Evolutionary conservation across 2,329 filamentous ascomycete genomes (phyloP).

Genomic region (Penicillium janthinellum): DNA sequence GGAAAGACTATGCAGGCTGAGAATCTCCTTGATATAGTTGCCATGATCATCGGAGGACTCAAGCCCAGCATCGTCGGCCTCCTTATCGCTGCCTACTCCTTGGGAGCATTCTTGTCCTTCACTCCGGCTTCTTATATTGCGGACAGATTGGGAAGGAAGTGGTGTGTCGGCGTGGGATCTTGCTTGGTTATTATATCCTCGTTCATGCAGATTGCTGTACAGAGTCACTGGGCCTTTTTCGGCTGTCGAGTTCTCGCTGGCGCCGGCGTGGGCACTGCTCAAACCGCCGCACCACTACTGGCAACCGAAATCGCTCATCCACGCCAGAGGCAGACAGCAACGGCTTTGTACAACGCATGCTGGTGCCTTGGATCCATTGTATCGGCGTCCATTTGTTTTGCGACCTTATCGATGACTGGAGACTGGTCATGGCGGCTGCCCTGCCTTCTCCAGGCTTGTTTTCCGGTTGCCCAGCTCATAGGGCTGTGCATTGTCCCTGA

Average conservation of each 20-base stretch:
- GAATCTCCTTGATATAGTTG: slow-evolving; percentile 10
- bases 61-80: slow-evolving; percentile 20
- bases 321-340: slow-evolving; percentile 30
- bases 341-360: slow-evolving; percentile 31
- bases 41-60: slow-evolving; percentile 14
- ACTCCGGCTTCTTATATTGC: slow-evolving; percentile 27
- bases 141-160: slow-evolving; percentile 49
- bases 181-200: slow-evolving; percentile 28
- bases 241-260: slow-evolving; percentile 35
- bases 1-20: background rate
- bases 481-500: slow-evolving; percentile 61
- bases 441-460: slow-evolving; percentile 54
- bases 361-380: slow-evolving; percentile 22
- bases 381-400: slow-evolving; percentile 15
- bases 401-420: slow-evolving; percentile 12
- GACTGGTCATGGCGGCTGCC: slow-evolving; percentile 59
- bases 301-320: slow-evolving; percentile 34
- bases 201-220: slow-evolving; percentile 18
- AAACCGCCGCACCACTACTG: slow-evolving; percentile 30
- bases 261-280: slow-evolving; percentile 38
- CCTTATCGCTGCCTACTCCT: slow-evolving; percentile 21
- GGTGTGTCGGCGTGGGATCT: slow-evolving; percentile 48
- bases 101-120: slow-evolving; percentile 23
- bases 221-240: slow-evolving; percentile 27
- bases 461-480: slow-evolving; percentile 51